phyloP scores from a whole-genome alignment of 345 rosid species.

The Turnera subulata region DNA sequence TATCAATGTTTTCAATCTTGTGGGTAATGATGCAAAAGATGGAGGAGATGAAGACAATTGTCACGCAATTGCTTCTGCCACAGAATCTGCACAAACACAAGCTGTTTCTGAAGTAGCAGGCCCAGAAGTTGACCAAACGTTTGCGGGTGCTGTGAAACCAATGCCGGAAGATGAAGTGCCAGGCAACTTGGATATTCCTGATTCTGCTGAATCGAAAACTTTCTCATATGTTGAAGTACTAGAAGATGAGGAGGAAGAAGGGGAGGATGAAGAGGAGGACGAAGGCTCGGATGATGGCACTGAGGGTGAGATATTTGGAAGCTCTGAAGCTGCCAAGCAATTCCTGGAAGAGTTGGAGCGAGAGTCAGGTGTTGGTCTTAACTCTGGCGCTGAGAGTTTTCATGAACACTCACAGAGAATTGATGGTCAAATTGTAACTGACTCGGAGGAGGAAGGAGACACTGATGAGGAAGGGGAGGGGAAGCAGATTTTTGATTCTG shows the following conservation, averaged over 20 bases:
- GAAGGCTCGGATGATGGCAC: conserved; percentile 56
- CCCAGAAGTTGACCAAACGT: conserved; percentile 14
- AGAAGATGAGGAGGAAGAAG: conserved; percentile 42
- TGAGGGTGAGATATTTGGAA: conserved; percentile 64
- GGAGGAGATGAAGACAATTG: conserved; percentile 30
- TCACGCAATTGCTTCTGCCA: conserved; percentile 13
- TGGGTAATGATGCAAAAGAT: conserved; percentile 20
- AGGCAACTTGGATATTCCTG: conserved; percentile 9
- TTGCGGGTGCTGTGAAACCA: conserved; percentile 1
- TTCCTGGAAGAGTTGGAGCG: conserved; percentile 8
- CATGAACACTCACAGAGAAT: conserved; percentile 52
- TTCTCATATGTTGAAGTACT: conserved; percentile 21
- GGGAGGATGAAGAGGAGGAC: conserved; percentile 41
- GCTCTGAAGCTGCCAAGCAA: conserved; percentile 72
- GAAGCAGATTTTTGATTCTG: conserved; percentile 80
- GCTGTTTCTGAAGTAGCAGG: not conserved
- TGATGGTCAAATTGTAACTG: conserved; percentile 79
- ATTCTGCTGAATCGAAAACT: conserved; percentile 11
- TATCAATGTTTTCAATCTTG: conserved; percentile 17
- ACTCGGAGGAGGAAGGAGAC: conserved; percentile 54
- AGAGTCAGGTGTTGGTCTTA: conserved; percentile 4
- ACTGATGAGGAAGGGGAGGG: conserved; percentile 81
- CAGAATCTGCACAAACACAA: conserved; percentile 8
- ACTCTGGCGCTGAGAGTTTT: conserved; percentile 23
- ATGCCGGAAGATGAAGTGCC: conserved; percentile 14